Conservation (phyloP, 108 stramenopile genomes). For the Skeletonema potamos region DNA sequence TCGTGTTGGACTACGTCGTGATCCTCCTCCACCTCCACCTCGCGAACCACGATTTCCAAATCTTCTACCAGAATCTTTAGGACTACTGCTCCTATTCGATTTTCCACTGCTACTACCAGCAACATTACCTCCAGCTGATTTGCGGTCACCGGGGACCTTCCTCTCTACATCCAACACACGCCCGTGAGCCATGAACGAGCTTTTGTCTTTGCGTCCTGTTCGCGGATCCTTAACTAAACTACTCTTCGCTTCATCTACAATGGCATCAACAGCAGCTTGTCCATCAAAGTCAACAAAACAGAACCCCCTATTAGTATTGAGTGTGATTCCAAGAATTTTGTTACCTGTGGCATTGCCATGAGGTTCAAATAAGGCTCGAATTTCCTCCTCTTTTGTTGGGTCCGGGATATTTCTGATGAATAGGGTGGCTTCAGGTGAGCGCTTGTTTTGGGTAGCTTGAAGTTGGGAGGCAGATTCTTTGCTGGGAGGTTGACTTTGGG, state of each 20-base stretch:
- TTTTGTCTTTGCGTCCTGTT: conserved; percentile 37
- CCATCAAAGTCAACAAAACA: conserved; percentile 88
- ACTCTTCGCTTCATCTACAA: conserved; percentile 45
- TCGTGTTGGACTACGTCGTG: conserved; percentile 28
- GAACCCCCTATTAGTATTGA: conserved; percentile 64
- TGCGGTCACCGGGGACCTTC: conserved; percentile 16
- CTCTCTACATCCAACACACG: conserved; percentile 45
- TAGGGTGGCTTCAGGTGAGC: conserved; percentile 81
- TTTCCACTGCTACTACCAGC: conserved; percentile 21
- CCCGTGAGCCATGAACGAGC: conserved; percentile 44
- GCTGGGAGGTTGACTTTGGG: conserved; percentile 21
- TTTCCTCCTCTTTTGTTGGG: conserved; percentile 67
- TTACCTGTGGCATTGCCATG: conserved; percentile 54
- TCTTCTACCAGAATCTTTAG: conserved; percentile 20
- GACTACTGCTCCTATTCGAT: conserved; percentile 30
- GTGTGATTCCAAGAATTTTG: conserved; percentile 72
- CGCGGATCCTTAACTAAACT: conserved; percentile 37
- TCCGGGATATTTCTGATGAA: conserved; percentile 83
- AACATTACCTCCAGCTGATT: conserved; percentile 1
- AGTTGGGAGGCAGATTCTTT: conserved; percentile 8
- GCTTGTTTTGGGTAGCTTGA: conserved; percentile 27
- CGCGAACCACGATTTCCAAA: conserved; percentile 14
- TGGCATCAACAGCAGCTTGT: conserved; percentile 63
- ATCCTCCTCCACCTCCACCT: conserved; percentile 14
- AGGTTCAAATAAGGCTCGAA: conserved; percentile 76